Evolutionary conservation across 116 monocot genomes (phyloP), one percentile per base, ranked within the genome.

Genomic region (Phalaenopsis hybrid): DNA sequence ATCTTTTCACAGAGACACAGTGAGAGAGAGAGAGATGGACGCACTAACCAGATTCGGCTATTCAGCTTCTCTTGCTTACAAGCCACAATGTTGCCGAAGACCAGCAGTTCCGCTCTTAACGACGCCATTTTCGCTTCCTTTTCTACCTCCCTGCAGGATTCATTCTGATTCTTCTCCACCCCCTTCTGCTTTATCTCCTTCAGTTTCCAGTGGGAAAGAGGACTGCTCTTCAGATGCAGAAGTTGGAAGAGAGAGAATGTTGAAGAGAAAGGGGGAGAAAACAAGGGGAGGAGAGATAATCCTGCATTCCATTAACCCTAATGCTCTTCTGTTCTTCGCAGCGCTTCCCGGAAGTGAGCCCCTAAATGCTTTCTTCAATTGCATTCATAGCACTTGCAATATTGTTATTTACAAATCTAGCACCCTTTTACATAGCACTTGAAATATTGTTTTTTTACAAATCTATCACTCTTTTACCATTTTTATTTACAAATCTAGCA

Each of bases 311-410:
- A 8, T 96, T 13, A 84, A 86, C 12, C 94, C 92, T 17, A 85
- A 81, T 78, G 84, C 96, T 17, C 80, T 96, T 37, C 76, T 96
- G 44, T 81, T 96, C 16, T 83, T 84, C n/a, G 87, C 89, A 15
- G 74, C 86, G 3, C 87, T 96, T 28, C 92, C 94, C 15, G 92
- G 91, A 87, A 89, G 93, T 92, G 69, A 76, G 49, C 77, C 31
- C 18, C 18, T 37, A 37, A 37, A 37, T 37, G 37, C 2, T 37
- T 37, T 37, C 37, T 37, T 37, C 37, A 37, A 37, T 37, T 37
- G 37, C 37, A 37, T 37, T 2, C 37, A 37, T 37, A 37, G 37
- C 37, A 37, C 3, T 37, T 37, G 37, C 1, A 37, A 37, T 37
- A 37, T 37, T 37, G 37, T 37, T 37, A 37, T 37, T 37, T 37